Base-by-base conservation (phyloP, 2,329 filamentous ascomycete species). In the Tolypocladium amazonense region DNA sequence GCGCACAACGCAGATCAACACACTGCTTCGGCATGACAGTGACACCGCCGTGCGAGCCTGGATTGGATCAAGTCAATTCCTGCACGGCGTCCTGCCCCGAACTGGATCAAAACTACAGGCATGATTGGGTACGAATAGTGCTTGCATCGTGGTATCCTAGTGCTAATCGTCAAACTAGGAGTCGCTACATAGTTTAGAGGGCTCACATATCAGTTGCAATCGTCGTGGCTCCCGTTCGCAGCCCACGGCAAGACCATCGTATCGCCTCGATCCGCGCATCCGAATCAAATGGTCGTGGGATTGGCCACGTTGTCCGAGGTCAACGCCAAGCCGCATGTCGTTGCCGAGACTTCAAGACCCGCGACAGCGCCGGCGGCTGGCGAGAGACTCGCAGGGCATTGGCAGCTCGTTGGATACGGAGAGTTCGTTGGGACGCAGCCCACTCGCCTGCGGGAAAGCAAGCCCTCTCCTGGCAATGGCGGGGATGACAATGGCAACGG, bases 361-460 rank as follows among this genome's bases (percentile, higher is more conserved):
- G 25, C 70, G 65, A 59, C 66, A 70, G 56, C 65, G 72, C 33
- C 68, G 72, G 57, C 64, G 68, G 38, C 66, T 63, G 56, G 71
- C 70, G 37, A 67, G 68, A 30, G 69, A 72, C 33, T 67, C 70
- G 25, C 67, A 64, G 8, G 62, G 65, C 27, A 63, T 60, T 8
- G 62, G 65, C n/a, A 63, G 65, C 14, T 66, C 64, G 18, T 69
- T 66, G 25, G 65, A 65, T 20, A 59, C 63, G 41, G 60, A 58
- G 54, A 64, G 63, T 23, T 58, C 62, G 56, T 58, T 58, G 35
- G 58, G 62, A 33, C 62, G 65, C 56, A 66, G 64, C 59, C 65
- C 66, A 35, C 58, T 45, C 23, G 63, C 56, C 6, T 63, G 62
- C 15, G 62, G 67, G 41, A 64, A 65, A 35, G 64, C 67, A 33